phyloP scores from a whole-genome alignment of 2,329 filamentous ascomycete genomes.

The Endothia cerciana region DNA sequence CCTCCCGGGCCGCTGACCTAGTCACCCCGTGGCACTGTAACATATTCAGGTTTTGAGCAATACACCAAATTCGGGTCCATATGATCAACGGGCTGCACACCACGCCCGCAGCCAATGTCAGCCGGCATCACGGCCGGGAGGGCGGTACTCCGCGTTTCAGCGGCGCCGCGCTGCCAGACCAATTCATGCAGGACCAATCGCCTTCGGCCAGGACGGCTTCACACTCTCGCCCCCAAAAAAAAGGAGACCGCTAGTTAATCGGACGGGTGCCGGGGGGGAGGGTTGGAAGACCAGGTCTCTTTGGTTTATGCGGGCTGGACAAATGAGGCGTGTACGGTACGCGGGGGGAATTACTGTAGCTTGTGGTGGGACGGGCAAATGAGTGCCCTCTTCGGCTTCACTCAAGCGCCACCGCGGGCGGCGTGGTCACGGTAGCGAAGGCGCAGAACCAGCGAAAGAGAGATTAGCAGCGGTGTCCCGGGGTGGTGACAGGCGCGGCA shows the following conservation, averaged over 20 bases:
- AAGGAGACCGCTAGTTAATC: background rate
- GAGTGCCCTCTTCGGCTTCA: background rate
- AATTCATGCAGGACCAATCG: constrained; percentile 12
- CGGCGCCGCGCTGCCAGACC: constrained; percentile 2
- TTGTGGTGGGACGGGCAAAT: background rate
- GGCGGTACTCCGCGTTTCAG: constrained; percentile 24
- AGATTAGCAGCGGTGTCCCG: background rate
- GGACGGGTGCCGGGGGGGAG: background rate
- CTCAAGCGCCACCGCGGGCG: background rate
- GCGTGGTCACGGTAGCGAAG: background rate
- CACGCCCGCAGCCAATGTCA: background rate
- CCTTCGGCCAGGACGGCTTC: background rate
- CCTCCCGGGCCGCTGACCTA: background rate
- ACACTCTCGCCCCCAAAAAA: background rate
- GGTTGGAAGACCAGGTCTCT: background rate
- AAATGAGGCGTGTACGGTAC: background rate
- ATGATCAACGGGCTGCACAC: background rate
- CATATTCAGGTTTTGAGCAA: background rate
- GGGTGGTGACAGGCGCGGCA: background rate
- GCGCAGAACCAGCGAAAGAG: background rate
- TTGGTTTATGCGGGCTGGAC: background rate
- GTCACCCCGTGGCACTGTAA: too few relatives aligned
- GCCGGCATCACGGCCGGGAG: constrained; percentile 18
- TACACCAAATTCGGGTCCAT: background rate
- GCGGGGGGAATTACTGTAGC: too few relatives aligned